A percentile compares a stretch with the other conserved stretches of the same genome.
Evolutionary conservation across 805 yeast genomes (phyloP).

Genomic region (Gaillardinia entomophila): DNA sequence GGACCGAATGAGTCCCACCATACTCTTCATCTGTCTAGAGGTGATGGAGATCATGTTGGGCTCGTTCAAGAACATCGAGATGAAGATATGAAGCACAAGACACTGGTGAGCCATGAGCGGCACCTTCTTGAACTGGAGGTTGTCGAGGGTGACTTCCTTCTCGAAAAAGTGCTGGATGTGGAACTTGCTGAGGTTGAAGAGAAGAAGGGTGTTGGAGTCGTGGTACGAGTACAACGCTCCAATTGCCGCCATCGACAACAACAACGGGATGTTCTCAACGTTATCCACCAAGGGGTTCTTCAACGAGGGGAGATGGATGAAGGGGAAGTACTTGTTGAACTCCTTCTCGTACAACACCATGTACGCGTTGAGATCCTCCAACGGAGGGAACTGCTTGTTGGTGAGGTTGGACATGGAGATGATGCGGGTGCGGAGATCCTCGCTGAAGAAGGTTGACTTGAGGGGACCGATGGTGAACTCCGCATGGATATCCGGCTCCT

Average conservation of each 20-base stretch:
- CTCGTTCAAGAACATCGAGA: slow-evolving; percentile 53
- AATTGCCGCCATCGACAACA: slow-evolving; percentile 77
- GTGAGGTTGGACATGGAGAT: slow-evolving; percentile 47
- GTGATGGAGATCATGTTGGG: slow-evolving; percentile 45
- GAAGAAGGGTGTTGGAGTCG: slow-evolving; percentile 64
- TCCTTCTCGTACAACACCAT: slow-evolving; percentile 68
- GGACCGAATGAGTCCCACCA: slow-evolving; percentile 49
- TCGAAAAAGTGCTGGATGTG: slow-evolving; percentile 66
- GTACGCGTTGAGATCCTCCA: slow-evolving; percentile 72
- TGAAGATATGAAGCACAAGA: slow-evolving; percentile 48
- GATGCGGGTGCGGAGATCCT: slow-evolving; percentile 49
- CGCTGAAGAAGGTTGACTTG: slow-evolving; percentile 33
- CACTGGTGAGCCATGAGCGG: slow-evolving; percentile 55
- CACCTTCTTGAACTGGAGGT: slow-evolving; percentile 46
- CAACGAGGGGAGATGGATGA: slow-evolving; percentile 68
- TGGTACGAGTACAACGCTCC: slow-evolving; percentile 87
- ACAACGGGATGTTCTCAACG: slow-evolving; percentile 54
- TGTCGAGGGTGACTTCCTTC: slow-evolving; percentile 38
- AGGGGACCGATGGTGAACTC: slow-evolving; percentile 13
- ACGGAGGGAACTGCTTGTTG: slow-evolving; percentile 63
- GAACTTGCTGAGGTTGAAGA: slow-evolving; percentile 62
- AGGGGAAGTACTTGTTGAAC: slow-evolving; percentile 78
- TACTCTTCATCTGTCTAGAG: slow-evolving; percentile 46
- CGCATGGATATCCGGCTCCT: slow-evolving; percentile 6
- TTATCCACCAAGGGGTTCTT: slow-evolving; percentile 30